Evolutionary conservation across 768 basidiomycete species (phyloP).

Genomic region (Kwoniella dendrophila): DNA sequence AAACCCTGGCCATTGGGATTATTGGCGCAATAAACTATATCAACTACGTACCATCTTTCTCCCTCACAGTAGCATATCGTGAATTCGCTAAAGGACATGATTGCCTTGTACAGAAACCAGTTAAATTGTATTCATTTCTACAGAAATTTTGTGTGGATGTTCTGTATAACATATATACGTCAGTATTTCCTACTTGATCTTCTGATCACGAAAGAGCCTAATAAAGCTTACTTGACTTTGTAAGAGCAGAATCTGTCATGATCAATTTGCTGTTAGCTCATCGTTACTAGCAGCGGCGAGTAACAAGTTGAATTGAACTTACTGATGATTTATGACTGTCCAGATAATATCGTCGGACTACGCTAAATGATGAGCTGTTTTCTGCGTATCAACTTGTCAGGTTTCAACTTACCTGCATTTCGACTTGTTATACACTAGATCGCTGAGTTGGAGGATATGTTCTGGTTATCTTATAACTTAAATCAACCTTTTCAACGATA

Average conservation of each 20-base stretch:
- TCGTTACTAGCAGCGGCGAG: neutral
- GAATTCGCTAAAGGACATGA: constrained; percentile 98
- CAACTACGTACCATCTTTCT: constrained; percentile 86
- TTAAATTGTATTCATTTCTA: constrained; percentile 97
- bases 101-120: constrained; percentile 89
- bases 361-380: constrained; percentile 17
- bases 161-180: constrained; percentile 58
- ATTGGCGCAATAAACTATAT: too few species aligned
- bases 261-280: constrained; percentile 28
- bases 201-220: neutral
- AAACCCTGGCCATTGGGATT: too few species aligned
- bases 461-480: constrained; percentile 1
- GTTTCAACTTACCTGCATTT: constrained; percentile 49
- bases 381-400: neutral
- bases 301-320: constrained; percentile 21
- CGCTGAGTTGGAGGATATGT: neutral
- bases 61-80: constrained; percentile 95
- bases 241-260: constrained; percentile 86
- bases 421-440: constrained; percentile 1
- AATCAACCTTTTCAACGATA: neutral
- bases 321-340: constrained; percentile 80
- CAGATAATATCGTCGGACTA: constrained; percentile 93
- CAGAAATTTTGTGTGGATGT: constrained; percentile 97
- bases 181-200: constrained; percentile 17
- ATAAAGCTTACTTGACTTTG: constrained; percentile 87